These are phyloP conservation scores for Neofusicoccum ribis DNA, from an alignment of 2,329 filamentous ascomycete species.

Conservation along the genomic window DNA sequence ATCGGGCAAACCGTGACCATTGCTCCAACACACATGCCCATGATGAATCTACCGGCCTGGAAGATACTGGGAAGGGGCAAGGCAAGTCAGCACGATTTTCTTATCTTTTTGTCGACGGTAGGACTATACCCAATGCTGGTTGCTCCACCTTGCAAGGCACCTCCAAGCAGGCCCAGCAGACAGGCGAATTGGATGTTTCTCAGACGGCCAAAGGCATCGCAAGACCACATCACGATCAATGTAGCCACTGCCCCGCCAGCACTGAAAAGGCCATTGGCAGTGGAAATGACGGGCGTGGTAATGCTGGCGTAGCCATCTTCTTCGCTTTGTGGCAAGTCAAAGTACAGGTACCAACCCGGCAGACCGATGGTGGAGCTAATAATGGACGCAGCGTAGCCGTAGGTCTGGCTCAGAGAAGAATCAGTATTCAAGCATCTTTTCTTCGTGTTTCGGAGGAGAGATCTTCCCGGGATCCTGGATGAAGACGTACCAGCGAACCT, in stretches of 20 bases:
- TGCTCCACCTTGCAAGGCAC: slow-evolving; percentile 49
- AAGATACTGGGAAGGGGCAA: slow-evolving; percentile 39
- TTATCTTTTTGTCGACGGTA: too few species aligned
- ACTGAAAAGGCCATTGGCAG: slow-evolving; percentile 52
- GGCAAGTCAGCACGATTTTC: slow-evolving; percentile 14
- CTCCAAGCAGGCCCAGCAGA: slow-evolving; percentile 47
- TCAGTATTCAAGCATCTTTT: not conserved
- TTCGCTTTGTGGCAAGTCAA: slow-evolving; percentile 46
- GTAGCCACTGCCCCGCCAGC: slow-evolving; percentile 51
- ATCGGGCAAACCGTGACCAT: slow-evolving; percentile 11
- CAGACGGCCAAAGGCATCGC: slow-evolving; percentile 46
- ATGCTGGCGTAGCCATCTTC: slow-evolving; percentile 48
- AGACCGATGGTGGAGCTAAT: slow-evolving; percentile 56
- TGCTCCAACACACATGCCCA: slow-evolving; percentile 39
- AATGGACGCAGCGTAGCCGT: slow-evolving; percentile 53
- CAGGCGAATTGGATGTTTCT: slow-evolving; percentile 50
- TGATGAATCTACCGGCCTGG: slow-evolving; percentile 45
- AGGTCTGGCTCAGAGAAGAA: slow-evolving; percentile 35
- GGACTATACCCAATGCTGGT: slow-evolving; percentile 28
- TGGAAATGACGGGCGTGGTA: slow-evolving; percentile 51
- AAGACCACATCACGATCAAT: slow-evolving; percentile 54
- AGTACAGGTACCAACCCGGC: slow-evolving; percentile 54
- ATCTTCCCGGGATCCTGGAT: not conserved
- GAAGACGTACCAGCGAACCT: slow-evolving; percentile 25
- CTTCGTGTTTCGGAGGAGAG: not conserved